Base-by-base conservation (phyloP, 768 basidiomycete species). In the Termitomyces sp. region DNA sequence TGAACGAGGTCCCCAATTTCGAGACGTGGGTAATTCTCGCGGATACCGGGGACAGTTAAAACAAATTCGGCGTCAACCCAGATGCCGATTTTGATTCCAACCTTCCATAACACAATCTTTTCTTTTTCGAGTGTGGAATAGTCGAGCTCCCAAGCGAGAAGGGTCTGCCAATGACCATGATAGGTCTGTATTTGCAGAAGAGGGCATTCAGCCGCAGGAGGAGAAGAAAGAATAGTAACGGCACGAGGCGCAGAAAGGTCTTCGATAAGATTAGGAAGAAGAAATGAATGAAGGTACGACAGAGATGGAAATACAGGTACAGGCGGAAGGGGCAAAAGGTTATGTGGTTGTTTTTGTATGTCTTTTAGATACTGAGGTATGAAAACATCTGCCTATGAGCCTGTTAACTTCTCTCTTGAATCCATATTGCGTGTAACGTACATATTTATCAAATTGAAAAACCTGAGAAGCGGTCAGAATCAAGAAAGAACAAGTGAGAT, bases 341-440 rank as follows among this genome's bases (percentile, higher is more conserved):
- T 69, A 67, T 82, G 79, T 49, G 73, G 66, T 70, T 76, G 75
- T 61, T 71, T 78, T 74, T 83, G 81, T 36, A 83, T 78, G 63
- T 79, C 77, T 74, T 75, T 75, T 61, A 83, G 73, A 70, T 79
- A 82, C 66, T 79, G 75, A 45, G 80, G 82, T 60, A 81, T 70
- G 68, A 80, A 83, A 46, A 74, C 70, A 48, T 81, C 78, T 63
- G 82, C 82, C 81, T 83, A 57, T 48, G 20, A 36, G 12, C 39
- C 7, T 20, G 22, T 51, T 4, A 51, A 53, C 13, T 16, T 8
- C 50, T 16, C 33, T 33, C 3, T 55, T 39, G 1, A 1, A 20
- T 13, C 3, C 13, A 1, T 24, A 12, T 16, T 35, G 6, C 15
- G 24, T 16, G 40, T 13, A n/a, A 65, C 76, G 35, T 63, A 80